Evolutionary conservation across 176 grass and related monocot species (phyloP), one percentile per base, ranked within the genome.

Genomic region (Luzula sylvatica): DNA sequence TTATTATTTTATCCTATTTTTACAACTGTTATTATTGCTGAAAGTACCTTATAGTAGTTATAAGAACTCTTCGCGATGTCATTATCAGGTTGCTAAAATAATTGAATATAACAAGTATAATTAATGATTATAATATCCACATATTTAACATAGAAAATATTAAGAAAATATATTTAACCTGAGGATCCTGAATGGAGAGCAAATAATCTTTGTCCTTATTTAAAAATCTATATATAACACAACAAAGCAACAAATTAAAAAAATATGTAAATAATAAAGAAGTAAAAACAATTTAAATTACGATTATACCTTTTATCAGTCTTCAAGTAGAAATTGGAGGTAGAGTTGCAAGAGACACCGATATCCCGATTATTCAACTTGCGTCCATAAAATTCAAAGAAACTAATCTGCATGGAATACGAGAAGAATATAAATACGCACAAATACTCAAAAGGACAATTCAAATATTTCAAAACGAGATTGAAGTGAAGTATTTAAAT

Each of bases 21-120:
- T n/a, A 15, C 15, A 1, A 35, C 9, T 35, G 30, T 35, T 35
- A 7, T 35, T 9, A 7, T 35, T 35, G 30, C 9, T 35, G 30
- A 30, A n/a, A 28, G 50, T 72, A 92, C 93, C 86, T 83, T 98
- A 68, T 68, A 98, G 61, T 87, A 98, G 71, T 92, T 98, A 23
- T 87, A 98, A 8, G 93, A 98, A 68, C 77, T 98, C 72, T 75
- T 92, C 61, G 75, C 86, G n/a, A 98, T 83, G 62, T 98, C 93
- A 83, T 92, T 98, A 58, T 90, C 86, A 50, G 86, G 65, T 47
- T 64, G 75, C 93, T 98, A 67, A 51, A 55, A 56, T 5, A 53
- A 55, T 43, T 51, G 56, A 41, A 55, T 11, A 65, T 46, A 28
- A 18, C 11, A n/a, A n/a, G n/a, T n/a, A 67, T 61, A 54, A 45